These are phyloP conservation scores for Aquilaria sinensis DNA, from an alignment of 345 rosid genomes.

Conservation along the genomic window DNA sequence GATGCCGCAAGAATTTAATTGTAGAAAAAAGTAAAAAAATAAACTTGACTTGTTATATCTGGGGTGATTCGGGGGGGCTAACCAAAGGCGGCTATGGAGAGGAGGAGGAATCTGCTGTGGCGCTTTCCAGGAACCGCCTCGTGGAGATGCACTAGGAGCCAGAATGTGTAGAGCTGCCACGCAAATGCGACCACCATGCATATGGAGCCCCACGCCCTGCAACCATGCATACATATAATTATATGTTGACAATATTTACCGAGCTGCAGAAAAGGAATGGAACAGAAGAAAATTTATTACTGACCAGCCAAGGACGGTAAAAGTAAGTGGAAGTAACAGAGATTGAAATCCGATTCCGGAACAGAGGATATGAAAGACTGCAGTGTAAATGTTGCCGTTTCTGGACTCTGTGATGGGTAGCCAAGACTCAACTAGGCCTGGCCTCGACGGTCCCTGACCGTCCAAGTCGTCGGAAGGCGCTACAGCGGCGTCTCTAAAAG, in stretches of 20 bases:
- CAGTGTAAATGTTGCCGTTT: conserved; percentile 18
- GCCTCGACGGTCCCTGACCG: too few species aligned
- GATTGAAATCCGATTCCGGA: conserved; percentile 41
- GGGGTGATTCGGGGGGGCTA: conserved; percentile 1
- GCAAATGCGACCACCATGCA: conserved; percentile 21
- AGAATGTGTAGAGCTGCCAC: conserved; percentile 44
- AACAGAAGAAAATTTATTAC: not conserved
- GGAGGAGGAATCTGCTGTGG: conserved; percentile 47
- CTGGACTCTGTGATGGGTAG: conserved; percentile 50
- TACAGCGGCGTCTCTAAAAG: too few species aligned
- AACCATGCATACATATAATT: not conserved
- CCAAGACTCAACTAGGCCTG: conserved; percentile 24
- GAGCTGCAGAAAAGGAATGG: not conserved
- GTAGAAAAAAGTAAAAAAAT: too few species aligned
- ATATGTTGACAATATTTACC: too few species aligned
- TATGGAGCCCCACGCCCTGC: conserved; percentile 45
- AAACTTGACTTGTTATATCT: too few species aligned
- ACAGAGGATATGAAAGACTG: conserved; percentile 28
- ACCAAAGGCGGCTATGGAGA: conserved; percentile 45
- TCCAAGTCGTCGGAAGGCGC: too few species aligned
- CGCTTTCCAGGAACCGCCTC: conserved; percentile 30
- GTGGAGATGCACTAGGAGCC: conserved; percentile 44
- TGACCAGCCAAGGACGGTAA: conserved; percentile 42
- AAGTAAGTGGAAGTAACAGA: conserved; percentile 39
- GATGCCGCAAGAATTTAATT: not conserved